These are phyloP conservation scores for Lagenidium giganteum DNA, from an alignment of 352 stramenopile genomes.

Conservation along the genomic window DNA sequence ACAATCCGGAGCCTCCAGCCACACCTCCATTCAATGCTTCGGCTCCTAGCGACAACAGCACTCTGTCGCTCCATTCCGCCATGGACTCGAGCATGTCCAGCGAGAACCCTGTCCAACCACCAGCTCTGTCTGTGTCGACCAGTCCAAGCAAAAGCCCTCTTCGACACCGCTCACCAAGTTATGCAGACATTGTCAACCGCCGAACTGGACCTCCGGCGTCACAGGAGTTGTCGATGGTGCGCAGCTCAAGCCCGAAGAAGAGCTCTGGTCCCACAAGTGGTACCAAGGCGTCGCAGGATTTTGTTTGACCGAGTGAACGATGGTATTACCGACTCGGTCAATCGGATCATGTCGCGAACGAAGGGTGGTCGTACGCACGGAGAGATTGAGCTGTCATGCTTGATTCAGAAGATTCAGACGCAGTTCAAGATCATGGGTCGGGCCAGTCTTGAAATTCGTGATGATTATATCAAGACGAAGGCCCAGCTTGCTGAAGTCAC, in stretches of 20 bases:
- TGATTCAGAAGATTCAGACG: slow-evolving; percentile 33
- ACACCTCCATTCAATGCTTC: no score
- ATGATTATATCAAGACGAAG: slow-evolving; percentile 29
- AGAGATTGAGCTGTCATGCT: slow-evolving; percentile 29
- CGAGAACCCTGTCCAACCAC: no score
- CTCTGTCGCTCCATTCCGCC: no score
- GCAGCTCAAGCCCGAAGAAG: no score
- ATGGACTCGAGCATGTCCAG: no score
- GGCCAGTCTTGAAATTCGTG: slow-evolving; percentile 25
- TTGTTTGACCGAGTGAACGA: slow-evolving; percentile 23
- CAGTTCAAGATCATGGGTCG: slow-evolving; percentile 39
- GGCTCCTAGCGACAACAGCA: no score
- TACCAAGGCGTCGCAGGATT: slow-evolving; percentile 1
- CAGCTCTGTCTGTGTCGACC: no score
- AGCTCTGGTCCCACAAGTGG: no score
- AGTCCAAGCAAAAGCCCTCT: slow-evolving; percentile 2
- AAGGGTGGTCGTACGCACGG: slow-evolving; percentile 18
- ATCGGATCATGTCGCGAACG: slow-evolving; percentile 27
- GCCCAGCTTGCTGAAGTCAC: slow-evolving; percentile 26
- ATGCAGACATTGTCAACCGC: slow-evolving; percentile 18
- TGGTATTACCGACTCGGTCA: slow-evolving; percentile 31
- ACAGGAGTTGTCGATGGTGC: no score
- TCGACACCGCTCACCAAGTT: slow-evolving; percentile 16
- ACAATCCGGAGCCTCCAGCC: no score
- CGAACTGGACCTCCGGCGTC: neutral